These are phyloP conservation scores for Phyllosticta citrichinensis DNA, from an alignment of 2,329 filamentous ascomycete species.

Conservation along the genomic window DNA sequence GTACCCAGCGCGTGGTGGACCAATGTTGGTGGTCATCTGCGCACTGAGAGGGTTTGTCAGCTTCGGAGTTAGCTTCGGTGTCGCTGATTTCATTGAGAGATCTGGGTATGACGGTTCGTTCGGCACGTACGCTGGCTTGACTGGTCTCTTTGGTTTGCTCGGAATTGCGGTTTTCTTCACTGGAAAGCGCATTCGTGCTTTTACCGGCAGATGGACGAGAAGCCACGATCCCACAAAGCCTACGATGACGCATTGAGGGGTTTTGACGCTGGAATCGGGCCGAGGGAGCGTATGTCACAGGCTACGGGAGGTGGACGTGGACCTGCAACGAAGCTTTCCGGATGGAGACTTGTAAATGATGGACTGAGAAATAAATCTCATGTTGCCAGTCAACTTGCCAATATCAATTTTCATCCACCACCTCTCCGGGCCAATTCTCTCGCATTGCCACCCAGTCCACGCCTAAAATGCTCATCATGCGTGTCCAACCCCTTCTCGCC, in stretches of 20 bases:
- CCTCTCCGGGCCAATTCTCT: not conserved
- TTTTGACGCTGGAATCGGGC: not conserved
- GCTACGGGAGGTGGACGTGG: not conserved
- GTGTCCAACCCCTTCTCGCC: not conserved
- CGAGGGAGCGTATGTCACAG: not conserved
- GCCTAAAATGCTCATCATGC: not conserved
- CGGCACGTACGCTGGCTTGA: constrained; percentile 21
- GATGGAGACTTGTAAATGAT: not conserved
- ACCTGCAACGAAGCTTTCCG: not conserved
- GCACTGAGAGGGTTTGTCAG: constrained; percentile 37
- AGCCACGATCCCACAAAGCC: constrained; percentile 10
- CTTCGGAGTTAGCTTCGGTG: constrained; percentile 34
- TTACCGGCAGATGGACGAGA: constrained; percentile 21
- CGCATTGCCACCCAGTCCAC: not conserved
- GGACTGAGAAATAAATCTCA: not conserved
- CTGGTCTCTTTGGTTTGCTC: constrained; percentile 20
- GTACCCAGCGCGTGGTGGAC: constrained; percentile 34
- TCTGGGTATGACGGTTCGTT: constrained; percentile 25
- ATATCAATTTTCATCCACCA: not conserved
- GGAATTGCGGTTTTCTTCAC: constrained; percentile 22
- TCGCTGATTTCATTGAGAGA: constrained; percentile 22
- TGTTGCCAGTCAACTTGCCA: not conserved
- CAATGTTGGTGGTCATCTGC: constrained; percentile 37
- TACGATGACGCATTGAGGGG: not conserved
- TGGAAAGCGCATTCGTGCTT: constrained; percentile 23